Evolutionary conservation across 1,284 basidiomycete species (phyloP), one percentile per base, ranked within the genome.

Genomic region (Microbotryomycetes sp.): DNA sequence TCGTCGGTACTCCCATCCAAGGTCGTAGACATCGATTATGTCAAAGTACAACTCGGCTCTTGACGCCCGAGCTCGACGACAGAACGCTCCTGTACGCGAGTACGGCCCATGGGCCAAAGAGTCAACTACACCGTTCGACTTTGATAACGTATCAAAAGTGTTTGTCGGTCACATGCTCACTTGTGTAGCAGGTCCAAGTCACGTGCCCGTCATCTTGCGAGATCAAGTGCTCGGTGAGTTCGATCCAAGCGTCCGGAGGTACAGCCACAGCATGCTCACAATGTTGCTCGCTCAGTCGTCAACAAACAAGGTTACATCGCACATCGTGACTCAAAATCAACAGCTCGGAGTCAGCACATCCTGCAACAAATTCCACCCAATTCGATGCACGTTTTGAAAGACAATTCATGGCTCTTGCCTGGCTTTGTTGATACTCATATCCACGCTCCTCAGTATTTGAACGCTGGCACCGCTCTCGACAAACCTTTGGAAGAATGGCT

Each of bases 371-470:
- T 19, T 19, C 12, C 9, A 12, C 12, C 19, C 36, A 69, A 53
- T 49, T 55, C 47, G 28, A 48, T 42, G 29, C 63, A 52, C 62
- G 69, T 47, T 46, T 65, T 63, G 56, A 71, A 56, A 42, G 56
- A 48, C 51, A 54, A 55, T 25, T 80, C 79, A 49, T 89, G 91
- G 75, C 64, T 92, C 42, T 68, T 88, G 5, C 88, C 89, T 0
- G 83, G 84, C 0, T 92, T 90, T 28, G 67, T 72, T 6, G 70
- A 68, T 49, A 67, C 62, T 7, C 64, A 67, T 56, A 62, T 91
- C 0, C 89, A 92, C 73, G 88, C 88, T 0, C 88, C 89, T 1
- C 89, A 92, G 72, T 90, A 87, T 72, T 79, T 90, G 45, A 91
- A 90, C 65, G 86, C 88, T 64, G 89, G 89, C 3, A 89, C 84